These are phyloP conservation scores for Rhizopogon salebrosus DNA, from an alignment of 768 basidiomycete genomes.

Conservation along the genomic window DNA sequence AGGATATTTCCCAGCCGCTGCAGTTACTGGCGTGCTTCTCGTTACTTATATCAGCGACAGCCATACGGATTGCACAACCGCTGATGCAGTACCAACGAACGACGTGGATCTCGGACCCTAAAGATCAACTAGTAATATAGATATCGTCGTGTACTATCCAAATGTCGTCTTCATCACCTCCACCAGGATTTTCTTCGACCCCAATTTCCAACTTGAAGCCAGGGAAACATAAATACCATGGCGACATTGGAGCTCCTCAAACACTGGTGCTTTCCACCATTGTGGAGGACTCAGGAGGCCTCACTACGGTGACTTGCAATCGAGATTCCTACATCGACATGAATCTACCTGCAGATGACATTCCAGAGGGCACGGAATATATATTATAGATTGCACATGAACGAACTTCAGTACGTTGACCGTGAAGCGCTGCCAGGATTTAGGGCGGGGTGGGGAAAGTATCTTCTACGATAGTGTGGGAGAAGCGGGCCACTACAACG, in stretches of 20 bases:
- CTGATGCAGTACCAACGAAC: background rate
- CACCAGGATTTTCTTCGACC: background rate
- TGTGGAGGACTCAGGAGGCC: too few relatives aligned
- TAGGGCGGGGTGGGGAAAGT: background rate
- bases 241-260: background rate
- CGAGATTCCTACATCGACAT: background rate
- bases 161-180: background rate
- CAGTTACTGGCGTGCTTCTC: too few relatives aligned
- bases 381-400: background rate
- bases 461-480: background rate
- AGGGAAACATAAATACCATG: background rate
- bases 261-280: background rate
- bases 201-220: background rate
- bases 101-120: background rate
- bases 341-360: too few relatives aligned
- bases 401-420: background rate
- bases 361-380: too few relatives aligned
- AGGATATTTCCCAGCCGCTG: background rate
- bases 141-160: background rate
- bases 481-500: background rate
- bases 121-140: background rate
- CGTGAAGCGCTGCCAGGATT: background rate
- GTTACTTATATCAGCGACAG: too few relatives aligned
- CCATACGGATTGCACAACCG: background rate
- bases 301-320: too few relatives aligned